Evolutionary conservation across 2,329 filamentous ascomycete genomes (phyloP), one percentile per base, ranked within the genome.

Genomic region (Trichoderma gracile): DNA sequence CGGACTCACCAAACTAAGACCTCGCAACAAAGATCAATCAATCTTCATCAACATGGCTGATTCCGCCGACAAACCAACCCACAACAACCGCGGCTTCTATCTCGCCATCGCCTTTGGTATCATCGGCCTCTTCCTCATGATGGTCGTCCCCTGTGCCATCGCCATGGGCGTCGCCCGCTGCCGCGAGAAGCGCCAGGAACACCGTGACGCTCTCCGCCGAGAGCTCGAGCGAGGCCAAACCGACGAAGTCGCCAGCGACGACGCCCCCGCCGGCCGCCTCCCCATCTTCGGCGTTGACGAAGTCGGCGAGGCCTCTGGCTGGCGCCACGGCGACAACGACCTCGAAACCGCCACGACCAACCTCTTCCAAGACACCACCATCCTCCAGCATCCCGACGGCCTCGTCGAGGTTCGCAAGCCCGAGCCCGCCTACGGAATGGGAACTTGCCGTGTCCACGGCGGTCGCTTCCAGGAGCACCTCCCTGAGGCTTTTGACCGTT

Each of bases 161-260:
- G 61, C 53, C n/a, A 50, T 64, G 43, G n/a, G 10, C 61, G 21
- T 64, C 21, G 46, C 12, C 5, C 61, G 54, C 46, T 58, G 21
- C 17, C 61, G 54, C 5, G 61, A 64, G 19, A 64, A 64, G 10
- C 61, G 53, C 5, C 61, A 56, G 43, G 60, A 63, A 17, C 30
- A 23, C 3, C 61, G 53, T 3, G 61, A 57, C 6, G 54, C 59
- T 5, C 40, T 54, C 23, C 38, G 38, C 10, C 47, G 49, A 14
- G 33, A 62, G 5, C 40, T 38, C 1, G 57, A 50, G 5, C 19
- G 30, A 2, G 23, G 40, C 3, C 47, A 53, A 1, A 5, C 17
- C 27, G 46, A 59, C 3, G 40, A 46, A 2, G 33, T 12, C 19
- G 2, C n/a, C 15, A n/a, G 40, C 7, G 15, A 9, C 15, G 33